Percentiles rank a stretch among this genome's conserved stretches.
Evolutionary conservation across 805 yeast species (phyloP).

Genomic region (Pichia membranifaciens): DNA sequence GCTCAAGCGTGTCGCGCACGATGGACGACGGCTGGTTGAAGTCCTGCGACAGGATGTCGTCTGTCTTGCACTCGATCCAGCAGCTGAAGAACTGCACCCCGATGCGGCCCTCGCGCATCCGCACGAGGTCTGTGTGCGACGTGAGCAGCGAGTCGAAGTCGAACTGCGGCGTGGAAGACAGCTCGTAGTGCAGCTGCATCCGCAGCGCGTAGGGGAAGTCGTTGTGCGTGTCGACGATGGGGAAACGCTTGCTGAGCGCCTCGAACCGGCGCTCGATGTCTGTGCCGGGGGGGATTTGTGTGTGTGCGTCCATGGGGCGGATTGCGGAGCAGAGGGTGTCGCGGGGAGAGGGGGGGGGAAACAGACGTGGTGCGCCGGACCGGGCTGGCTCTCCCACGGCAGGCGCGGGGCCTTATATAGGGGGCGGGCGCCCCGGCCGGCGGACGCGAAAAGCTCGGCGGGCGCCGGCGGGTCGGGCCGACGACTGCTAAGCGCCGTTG

Average conservation of each 20-base stretch:
- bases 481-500: no score
- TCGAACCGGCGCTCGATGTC: slow-evolving; percentile 18
- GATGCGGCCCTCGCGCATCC: slow-evolving; percentile 37
- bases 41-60: slow-evolving; percentile 35
- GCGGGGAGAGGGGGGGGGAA: no score
- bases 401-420: no score
- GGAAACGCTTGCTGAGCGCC: slow-evolving; percentile 21
- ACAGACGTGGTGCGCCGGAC: no score
- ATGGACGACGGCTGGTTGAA: slow-evolving; percentile 39
- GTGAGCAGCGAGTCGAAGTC: slow-evolving; percentile 36
- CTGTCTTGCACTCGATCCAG: slow-evolving; percentile 42
- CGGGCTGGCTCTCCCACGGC: no score
- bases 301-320: no score
- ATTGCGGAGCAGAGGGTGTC: no score
- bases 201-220: slow-evolving; percentile 46
- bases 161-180: slow-evolving; percentile 18
- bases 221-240: slow-evolving; percentile 47
- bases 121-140: slow-evolving; percentile 40
- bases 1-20: slow-evolving; percentile 50
- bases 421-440: no score
- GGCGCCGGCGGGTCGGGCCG: no score
- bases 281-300: no score
- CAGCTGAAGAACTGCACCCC: slow-evolving; percentile 50
- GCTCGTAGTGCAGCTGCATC: slow-evolving; percentile 36
- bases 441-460: no score